phyloP scores from a whole-genome alignment of 495 filamentous ascomycete species.

The Daldinia caldariorum region DNA sequence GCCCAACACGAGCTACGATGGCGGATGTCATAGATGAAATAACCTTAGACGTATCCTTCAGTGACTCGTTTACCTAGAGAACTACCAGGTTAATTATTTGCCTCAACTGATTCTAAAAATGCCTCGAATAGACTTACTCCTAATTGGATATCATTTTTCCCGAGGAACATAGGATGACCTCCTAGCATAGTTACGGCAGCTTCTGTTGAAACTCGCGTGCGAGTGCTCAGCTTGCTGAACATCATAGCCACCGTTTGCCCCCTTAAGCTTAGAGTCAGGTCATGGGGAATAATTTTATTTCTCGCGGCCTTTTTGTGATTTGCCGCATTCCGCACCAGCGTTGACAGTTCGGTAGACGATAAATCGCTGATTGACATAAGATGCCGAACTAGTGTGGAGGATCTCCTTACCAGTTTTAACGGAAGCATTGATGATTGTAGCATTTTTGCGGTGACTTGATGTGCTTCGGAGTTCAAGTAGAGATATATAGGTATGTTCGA shows the following conservation, averaged over 20 bases:
- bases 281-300: slow-evolving; percentile 68
- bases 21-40: slow-evolving; percentile 92
- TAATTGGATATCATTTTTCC: slow-evolving; percentile 93
- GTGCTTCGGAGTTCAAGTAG: neutral
- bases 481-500: neutral
- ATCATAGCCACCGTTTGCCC: slow-evolving; percentile 92
- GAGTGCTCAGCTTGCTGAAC: slow-evolving; percentile 93
- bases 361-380: slow-evolving; percentile 91
- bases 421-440: slow-evolving; percentile 36
- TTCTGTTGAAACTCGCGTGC: slow-evolving; percentile 93
- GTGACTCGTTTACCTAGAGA: slow-evolving; percentile 80
- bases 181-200: slow-evolving; percentile 82
- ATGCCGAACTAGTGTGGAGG: slow-evolving; percentile 67
- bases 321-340: slow-evolving; percentile 82
- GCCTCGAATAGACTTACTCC: slow-evolving; percentile 65
- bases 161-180: slow-evolving; percentile 95
- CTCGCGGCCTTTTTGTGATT: slow-evolving; percentile 81
- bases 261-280: slow-evolving; percentile 58
- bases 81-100: slow-evolving; percentile 19
- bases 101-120: neutral
- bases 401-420: slow-evolving; percentile 40
- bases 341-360: slow-evolving; percentile 77
- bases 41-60: slow-evolving; percentile 87
- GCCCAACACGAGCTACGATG: slow-evolving; percentile 88
- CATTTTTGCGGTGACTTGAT: slow-evolving; percentile 31